Evolutionary conservation across 78 protist genomes (phyloP).

Genomic region (Dictyostelium intermedium): DNA sequence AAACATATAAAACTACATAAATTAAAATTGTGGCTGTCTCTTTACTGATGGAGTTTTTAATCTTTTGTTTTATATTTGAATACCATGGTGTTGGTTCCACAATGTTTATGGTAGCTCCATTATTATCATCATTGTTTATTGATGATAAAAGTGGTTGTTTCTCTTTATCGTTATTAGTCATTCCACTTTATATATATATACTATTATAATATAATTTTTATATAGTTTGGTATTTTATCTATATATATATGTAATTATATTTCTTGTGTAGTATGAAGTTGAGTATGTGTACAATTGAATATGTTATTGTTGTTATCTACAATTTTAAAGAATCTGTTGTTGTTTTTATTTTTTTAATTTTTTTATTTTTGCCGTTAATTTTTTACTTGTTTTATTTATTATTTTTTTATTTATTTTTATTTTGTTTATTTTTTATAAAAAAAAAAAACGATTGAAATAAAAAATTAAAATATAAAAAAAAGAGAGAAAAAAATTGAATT

Average conservation of each 20-base stretch:
- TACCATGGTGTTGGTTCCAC: neutral
- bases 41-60: neutral
- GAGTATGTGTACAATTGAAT: neutral
- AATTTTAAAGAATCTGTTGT: neutral
- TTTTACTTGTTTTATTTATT: neutral
- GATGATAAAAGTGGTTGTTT: neutral
- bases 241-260: too few relatives aligned
- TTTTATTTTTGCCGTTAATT: neutral
- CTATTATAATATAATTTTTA: too few relatives aligned
- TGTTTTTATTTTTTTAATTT: neutral
- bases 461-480: neutral
- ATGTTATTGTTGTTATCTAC: neutral
- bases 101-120: neutral
- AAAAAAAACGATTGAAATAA: neutral
- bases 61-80: neutral
- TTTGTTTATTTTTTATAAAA: neutral
- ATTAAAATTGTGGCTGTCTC: conserved; percentile 9
- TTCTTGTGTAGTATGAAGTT: too few relatives aligned
- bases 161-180: neutral
- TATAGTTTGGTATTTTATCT: too few relatives aligned
- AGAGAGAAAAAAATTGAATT: neutral
- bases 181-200: neutral
- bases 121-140: neutral
- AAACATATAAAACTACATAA: conserved; percentile 35
- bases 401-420: neutral